These are phyloP conservation scores for Penicillium sp. DNA, from an alignment of 2,329 filamentous ascomycete genomes.

Conservation along the genomic window DNA sequence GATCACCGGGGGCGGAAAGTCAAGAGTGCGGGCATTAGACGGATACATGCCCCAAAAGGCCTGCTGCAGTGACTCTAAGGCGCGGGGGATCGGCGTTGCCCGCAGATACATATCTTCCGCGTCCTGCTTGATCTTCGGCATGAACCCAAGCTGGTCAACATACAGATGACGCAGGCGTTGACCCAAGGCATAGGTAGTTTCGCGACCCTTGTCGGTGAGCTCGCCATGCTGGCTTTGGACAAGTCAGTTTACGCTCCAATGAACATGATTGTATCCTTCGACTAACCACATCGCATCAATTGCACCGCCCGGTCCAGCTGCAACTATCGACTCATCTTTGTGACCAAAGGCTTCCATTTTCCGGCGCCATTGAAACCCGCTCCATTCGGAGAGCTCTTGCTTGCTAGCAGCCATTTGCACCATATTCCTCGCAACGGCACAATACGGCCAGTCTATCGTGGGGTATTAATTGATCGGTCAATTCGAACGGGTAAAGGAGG, in stretches of 20 bases:
- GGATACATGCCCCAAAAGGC: constrained; percentile 71
- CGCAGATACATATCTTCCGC: constrained; percentile 64
- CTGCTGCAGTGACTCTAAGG: constrained; percentile 71
- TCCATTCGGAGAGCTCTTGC: constrained; percentile 51
- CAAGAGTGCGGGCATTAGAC: constrained; percentile 42
- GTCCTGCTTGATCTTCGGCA: constrained; percentile 54
- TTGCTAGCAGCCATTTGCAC: constrained; percentile 54
- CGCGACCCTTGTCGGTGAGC: constrained; percentile 67
- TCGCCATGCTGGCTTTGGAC: constrained; percentile 51
- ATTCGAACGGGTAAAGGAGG: background rate
- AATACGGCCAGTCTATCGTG: constrained; percentile 75
- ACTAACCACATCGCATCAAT: constrained; percentile 76
- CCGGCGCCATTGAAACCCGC: constrained; percentile 58
- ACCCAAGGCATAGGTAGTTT: constrained; percentile 65
- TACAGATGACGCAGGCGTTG: constrained; percentile 64
- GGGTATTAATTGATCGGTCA: constrained; percentile 16
- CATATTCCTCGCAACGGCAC: constrained; percentile 67
- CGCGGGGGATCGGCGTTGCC: constrained; percentile 66
- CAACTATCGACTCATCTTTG: constrained; percentile 63
- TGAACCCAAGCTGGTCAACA: constrained; percentile 66
- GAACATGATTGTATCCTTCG: background rate
- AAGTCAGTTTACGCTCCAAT: constrained; percentile 11
- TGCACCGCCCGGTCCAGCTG: constrained; percentile 60
- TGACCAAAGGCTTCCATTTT: constrained; percentile 75
- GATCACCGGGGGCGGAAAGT: constrained; percentile 59